phyloP scores from a whole-genome alignment of 176 grass and related monocot genomes.

The Eleusine indica region DNA sequence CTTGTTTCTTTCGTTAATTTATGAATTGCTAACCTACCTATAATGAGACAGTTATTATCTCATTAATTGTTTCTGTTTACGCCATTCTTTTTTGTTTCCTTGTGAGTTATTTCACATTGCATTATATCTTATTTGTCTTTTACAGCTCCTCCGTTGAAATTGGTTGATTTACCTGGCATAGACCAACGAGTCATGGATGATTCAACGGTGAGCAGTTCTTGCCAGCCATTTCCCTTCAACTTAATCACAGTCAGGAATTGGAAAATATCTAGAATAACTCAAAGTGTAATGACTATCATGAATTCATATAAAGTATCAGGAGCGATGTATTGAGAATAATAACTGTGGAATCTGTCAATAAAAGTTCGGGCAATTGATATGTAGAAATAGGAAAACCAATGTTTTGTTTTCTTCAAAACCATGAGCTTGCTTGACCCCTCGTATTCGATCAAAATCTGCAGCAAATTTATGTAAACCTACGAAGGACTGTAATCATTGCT shows the following conservation, averaged over 20 bases:
- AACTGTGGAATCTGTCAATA: not conserved
- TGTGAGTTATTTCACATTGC: slow-evolving; percentile 26
- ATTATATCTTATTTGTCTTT: slow-evolving; percentile 11
- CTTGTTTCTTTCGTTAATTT: not conserved
- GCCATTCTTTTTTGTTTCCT: slow-evolving; percentile 4
- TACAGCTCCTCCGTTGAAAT: slow-evolving; percentile 95
- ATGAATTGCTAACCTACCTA: not conserved
- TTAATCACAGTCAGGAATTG: not conserved
- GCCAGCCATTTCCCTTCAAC: slow-evolving; percentile 16
- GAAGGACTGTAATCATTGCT: not conserved
- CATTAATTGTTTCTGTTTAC: slow-evolving; percentile 11
- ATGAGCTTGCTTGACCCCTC: not conserved
- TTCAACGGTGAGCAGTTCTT: slow-evolving; percentile 62
- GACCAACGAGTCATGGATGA: slow-evolving; percentile 93
- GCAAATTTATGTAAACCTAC: not conserved
- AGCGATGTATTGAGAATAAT: not conserved
- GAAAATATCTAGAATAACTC: not conserved
- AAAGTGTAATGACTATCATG: not conserved
- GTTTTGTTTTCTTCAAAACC: not conserved
- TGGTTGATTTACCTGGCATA: slow-evolving; percentile 97
- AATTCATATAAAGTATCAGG: not conserved
- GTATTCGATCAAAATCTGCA: not conserved
- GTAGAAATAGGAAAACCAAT: not conserved
- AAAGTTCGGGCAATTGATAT: not conserved
- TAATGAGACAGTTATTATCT: slow-evolving; percentile 1